Conservation (phyloP, 768 basidiomycete genomes). For the Gymnopilus junonius region DNA sequence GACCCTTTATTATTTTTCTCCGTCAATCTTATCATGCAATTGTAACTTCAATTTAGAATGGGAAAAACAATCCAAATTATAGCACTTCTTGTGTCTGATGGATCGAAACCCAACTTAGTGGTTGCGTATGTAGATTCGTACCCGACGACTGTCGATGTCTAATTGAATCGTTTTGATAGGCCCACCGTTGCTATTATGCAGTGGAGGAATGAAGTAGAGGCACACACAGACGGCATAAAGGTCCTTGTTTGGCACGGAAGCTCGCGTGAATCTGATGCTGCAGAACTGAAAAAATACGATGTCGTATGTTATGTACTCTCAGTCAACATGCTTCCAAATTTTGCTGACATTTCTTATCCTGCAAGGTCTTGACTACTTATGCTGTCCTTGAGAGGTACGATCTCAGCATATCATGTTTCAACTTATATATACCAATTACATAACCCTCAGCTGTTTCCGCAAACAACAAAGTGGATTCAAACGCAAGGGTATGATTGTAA, state of each 20-base stretch:
- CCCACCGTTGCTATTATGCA: conserved; percentile 69
- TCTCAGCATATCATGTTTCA: background rate
- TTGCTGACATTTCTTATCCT: background rate
- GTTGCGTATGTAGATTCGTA: conserved; percentile 69
- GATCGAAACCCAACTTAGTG: conserved; percentile 83
- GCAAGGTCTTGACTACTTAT: conserved; percentile 81
- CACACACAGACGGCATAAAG: conserved; percentile 83
- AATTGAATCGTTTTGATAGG: background rate
- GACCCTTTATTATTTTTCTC: conserved; percentile 18
- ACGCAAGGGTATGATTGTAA: conserved; percentile 80
- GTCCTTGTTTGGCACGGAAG: conserved; percentile 94
- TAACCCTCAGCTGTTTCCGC: conserved; percentile 70
- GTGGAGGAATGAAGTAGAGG: conserved; percentile 93
- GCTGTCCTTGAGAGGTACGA: conserved; percentile 76
- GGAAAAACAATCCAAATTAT: conserved; percentile 98
- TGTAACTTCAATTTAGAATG: conserved; percentile 55
- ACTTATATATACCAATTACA: background rate
- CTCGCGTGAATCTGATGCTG: conserved; percentile 65
- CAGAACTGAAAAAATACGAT: conserved; percentile 82
- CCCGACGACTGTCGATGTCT: conserved; percentile 29
- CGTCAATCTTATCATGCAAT: conserved; percentile 11
- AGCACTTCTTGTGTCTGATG: conserved; percentile 80
- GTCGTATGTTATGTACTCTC: conserved; percentile 56
- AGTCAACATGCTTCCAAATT: background rate
- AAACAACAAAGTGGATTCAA: conserved; percentile 94